Evolutionary conservation across 2,329 filamentous ascomycete species (phyloP).

Genomic region (Verruconis gallopava): DNA sequence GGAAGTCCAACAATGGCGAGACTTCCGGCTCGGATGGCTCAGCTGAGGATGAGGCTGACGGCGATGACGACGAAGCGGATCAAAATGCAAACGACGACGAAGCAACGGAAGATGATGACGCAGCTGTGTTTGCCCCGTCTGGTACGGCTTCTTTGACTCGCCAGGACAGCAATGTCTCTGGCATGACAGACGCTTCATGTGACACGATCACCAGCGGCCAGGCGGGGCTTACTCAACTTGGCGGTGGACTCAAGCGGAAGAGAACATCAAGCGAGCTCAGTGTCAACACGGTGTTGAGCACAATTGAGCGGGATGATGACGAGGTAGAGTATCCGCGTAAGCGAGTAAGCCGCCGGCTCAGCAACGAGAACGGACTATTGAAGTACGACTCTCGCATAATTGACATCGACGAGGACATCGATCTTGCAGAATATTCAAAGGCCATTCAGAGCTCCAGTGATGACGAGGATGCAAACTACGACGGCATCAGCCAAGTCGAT

Average conservation of each 20-base stretch:
- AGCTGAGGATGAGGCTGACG: constrained; percentile 14
- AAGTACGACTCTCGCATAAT: constrained; percentile 24
- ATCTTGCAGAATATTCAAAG: constrained; percentile 10
- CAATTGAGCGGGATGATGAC: constrained; percentile 9
- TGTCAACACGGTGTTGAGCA: constrained; percentile 21
- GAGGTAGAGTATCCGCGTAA: constrained; percentile 21
- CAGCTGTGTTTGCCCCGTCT: constrained; percentile 22
- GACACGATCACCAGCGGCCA: constrained; percentile 3
- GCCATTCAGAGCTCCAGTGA: constrained; percentile 28
- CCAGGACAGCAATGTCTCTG: constrained; percentile 11
- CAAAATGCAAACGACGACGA: constrained; percentile 17
- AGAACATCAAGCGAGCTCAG: constrained; percentile 27
- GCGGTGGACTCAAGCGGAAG: constrained; percentile 21
- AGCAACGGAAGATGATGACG: constrained; percentile 24
- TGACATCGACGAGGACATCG: constrained; percentile 15
- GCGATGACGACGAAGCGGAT: constrained; percentile 11
- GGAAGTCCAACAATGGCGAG: constrained; percentile 19
- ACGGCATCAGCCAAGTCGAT: constrained; percentile 44
- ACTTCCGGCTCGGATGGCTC: constrained; percentile 22
- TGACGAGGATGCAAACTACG: constrained; percentile 63
- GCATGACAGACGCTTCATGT: constrained; percentile 16
- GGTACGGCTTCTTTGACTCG: constrained; percentile 21
- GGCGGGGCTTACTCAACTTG: constrained; percentile 19
- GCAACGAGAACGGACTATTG: constrained; percentile 23
- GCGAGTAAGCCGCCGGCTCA: constrained; percentile 25